A percentile compares a stretch with the other conserved stretches of the same genome.
phyloP scores from a whole-genome alignment of 768 basidiomycete species.

The Pholiota microspora region DNA sequence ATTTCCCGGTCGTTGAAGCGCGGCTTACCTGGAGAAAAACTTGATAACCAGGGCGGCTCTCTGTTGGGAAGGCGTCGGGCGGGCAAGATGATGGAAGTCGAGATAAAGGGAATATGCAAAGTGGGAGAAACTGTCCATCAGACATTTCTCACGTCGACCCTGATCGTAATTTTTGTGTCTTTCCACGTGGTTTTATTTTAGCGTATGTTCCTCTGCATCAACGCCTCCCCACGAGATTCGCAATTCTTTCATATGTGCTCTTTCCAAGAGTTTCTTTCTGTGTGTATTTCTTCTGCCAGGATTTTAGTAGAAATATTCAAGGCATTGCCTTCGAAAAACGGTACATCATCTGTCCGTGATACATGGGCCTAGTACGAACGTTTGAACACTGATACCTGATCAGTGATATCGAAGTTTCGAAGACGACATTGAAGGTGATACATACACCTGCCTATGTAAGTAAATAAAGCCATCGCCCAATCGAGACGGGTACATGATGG shows the following conservation, averaged over 20 bases:
- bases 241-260: neutral
- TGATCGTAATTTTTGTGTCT: constrained; percentile 4
- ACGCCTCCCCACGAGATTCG: constrained; percentile 3
- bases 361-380: too few species aligned
- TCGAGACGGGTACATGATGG: neutral
- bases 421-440: neutral
- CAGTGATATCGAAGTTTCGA: constrained; percentile 3
- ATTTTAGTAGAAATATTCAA: too few species aligned
- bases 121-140: constrained; percentile 4
- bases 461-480: neutral
- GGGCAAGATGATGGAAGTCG: neutral
- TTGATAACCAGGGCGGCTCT: neutral
- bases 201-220: too few species aligned
- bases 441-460: neutral
- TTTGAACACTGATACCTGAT: constrained; percentile 2
- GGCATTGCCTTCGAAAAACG: too few species aligned
- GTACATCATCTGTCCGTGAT: too few species aligned
- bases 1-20: neutral
- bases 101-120: neutral
- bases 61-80: neutral
- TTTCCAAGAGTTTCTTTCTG: neutral
- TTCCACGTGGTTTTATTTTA: constrained; percentile 1
- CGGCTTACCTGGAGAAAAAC: neutral
- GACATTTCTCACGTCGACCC: constrained; percentile 4
- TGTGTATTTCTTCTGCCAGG: neutral